Evolutionary conservation across 176 grass and related monocot species (phyloP), one percentile per base, ranked within the genome.

Genomic region (Musa itinerans): DNA sequence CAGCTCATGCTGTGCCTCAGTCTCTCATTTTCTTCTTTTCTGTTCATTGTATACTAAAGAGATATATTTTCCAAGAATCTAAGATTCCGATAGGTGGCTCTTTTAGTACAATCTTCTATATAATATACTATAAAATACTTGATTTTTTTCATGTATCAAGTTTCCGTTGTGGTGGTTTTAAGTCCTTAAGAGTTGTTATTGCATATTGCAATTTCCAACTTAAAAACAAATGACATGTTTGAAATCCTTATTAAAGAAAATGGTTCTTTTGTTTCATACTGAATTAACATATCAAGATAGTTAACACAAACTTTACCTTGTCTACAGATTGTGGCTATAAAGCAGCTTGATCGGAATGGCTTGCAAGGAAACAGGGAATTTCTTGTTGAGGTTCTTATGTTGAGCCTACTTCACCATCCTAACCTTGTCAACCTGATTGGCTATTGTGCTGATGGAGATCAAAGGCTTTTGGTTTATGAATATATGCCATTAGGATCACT

Each of bases 291-390:
- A 24, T 19, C 71, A 68, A 9, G 27, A 51, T 65, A 68, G 16
- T 13, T 58, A 58, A 63, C 74, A 67, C 71, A 48, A 22, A 22
- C 15, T 53, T 78, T 61, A 65, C 27, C 27, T 72, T 15, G 5
- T 73, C 6, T 62, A 53, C 49, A 89, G 87, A 78, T 83, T 83
- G 87, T 86, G 9, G 87, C 84, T 50, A 86, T 89, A 72, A 89
- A 89, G 74, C 87, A 89, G 71, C 87, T 86, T 67, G 83, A 89
- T 58, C 87, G 81, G 22, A 85, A 89, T 16, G 87, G 87, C 59
- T 77, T 86, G 62, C 87, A 89, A 86, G 87, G 87, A 59, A 89
- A 83, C 70, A 75, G 81, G 75, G 87, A 89, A 54, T 86, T 89
- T 57, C 78, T 86, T 76, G 84, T 86, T 11, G 84, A 86, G 73